phyloP scores from a whole-genome alignment of 768 basidiomycete genomes.

The Xanthoconium purpureum region DNA sequence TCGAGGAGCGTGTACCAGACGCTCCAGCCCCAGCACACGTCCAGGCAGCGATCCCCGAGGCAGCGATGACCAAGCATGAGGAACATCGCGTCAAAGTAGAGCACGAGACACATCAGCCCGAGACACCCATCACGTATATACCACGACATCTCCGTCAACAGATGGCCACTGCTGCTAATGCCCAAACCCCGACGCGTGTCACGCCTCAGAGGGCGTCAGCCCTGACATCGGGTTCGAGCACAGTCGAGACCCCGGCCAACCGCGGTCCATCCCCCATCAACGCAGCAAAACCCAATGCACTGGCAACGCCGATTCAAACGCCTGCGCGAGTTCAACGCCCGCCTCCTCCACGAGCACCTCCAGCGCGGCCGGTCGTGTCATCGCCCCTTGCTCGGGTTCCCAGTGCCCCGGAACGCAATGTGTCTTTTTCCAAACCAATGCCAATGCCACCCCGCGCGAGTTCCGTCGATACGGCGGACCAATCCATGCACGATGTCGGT shows the following conservation, averaged over 20 bases:
- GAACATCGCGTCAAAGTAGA: conserved; percentile 21
- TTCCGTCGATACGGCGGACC: neutral
- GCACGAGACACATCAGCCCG: conserved; percentile 1
- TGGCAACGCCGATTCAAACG: conserved; percentile 37
- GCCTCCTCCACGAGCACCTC: conserved; percentile 7
- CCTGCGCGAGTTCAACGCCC: conserved; percentile 33
- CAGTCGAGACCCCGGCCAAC: neutral
- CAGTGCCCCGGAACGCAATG: conserved; percentile 11
- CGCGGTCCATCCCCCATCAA: neutral
- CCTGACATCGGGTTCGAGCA: neutral
- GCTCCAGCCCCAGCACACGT: neutral
- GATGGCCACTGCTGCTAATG: conserved; percentile 6
- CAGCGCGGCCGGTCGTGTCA: conserved; percentile 1
- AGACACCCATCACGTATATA: conserved; percentile 32
- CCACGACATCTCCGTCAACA: conserved; percentile 41
- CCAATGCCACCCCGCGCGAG: neutral
- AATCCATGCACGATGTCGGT: neutral
- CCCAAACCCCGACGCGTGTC: neutral
- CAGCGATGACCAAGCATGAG: neutral
- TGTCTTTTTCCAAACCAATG: conserved; percentile 6
- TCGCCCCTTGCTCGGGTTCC: conserved; percentile 13
- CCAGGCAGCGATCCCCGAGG: neutral
- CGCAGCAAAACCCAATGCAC: conserved; percentile 13
- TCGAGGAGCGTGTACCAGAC: conserved; percentile 45
- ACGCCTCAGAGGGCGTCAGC: neutral